These are phyloP conservation scores for Vitis hybrid DNA, from an alignment of 177 flowering plant species.

Conservation along the genomic window DNA sequence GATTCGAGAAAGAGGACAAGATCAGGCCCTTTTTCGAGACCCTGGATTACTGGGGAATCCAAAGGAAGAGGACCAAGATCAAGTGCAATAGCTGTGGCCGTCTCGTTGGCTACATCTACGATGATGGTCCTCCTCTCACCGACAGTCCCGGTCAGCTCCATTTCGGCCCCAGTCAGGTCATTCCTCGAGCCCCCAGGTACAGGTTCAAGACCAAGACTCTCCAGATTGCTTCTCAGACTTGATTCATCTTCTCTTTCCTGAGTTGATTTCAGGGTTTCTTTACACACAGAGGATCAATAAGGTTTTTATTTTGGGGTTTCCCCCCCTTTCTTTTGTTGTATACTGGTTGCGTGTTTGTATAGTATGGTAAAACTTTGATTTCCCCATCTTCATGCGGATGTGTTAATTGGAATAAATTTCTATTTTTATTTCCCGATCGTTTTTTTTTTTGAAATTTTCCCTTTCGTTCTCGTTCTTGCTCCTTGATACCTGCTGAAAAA, in stretches of 20 bases:
- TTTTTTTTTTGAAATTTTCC: no score
- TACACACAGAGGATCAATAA: not conserved
- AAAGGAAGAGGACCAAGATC: constrained; percentile 76
- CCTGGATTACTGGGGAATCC: constrained; percentile 92
- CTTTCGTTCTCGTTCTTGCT: no score
- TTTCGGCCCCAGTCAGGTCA: constrained; percentile 90
- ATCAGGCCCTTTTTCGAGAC: constrained; percentile 90
- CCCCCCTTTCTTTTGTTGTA: no score
- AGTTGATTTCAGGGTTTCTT: not conserved
- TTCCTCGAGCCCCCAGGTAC: constrained; percentile 86
- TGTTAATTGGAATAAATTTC: no score
- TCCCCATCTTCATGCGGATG: no score
- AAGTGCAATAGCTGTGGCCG: constrained; percentile 62
- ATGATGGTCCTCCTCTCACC: constrained; percentile 86
- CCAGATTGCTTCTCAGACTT: constrained; percentile 37
- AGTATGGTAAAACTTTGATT: no score
- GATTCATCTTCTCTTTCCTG: constrained; percentile 4
- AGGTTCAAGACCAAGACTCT: constrained; percentile 81
- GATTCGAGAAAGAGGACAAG: constrained; percentile 82
- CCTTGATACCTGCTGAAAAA: no score
- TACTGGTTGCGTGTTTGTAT: no score
- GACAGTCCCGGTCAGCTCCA: constrained; percentile 72
- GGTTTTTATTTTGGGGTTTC: not conserved
- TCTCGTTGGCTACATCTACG: constrained; percentile 77
- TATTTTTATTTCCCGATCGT: no score